Percentiles rank a stretch among this genome's conserved stretches.
phyloP scores from a whole-genome alignment of 129 eudicot species.

The Flaveria sonorensis region DNA sequence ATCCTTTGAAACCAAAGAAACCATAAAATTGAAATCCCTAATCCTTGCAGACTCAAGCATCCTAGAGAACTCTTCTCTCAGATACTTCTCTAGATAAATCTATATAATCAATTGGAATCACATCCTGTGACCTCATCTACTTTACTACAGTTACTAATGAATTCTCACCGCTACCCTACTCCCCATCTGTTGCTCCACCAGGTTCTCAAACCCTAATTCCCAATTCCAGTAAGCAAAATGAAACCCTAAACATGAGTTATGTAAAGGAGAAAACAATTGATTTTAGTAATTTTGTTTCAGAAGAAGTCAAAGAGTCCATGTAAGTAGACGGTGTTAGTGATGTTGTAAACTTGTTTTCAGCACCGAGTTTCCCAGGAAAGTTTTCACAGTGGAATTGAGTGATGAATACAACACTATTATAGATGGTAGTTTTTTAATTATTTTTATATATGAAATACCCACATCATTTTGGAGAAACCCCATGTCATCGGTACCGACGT shows the following conservation, averaged over 20 bases:
- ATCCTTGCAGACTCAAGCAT: slow-evolving; percentile 49
- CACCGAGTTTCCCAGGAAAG: slow-evolving; percentile 64
- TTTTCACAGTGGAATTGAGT: slow-evolving; percentile 53
- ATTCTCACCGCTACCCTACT: slow-evolving; percentile 11
- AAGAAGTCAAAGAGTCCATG: slow-evolving; percentile 41
- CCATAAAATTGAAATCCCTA: slow-evolving; percentile 59
- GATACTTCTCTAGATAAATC: slow-evolving; percentile 46
- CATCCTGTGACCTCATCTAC: slow-evolving; percentile 75
- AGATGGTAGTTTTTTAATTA: too few relatives aligned
- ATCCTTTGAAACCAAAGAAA: slow-evolving; percentile 64
- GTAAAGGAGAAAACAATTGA: not conserved
- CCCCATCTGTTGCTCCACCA: slow-evolving; percentile 14
- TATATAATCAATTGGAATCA: slow-evolving; percentile 64
- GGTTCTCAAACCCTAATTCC: slow-evolving; percentile 15
- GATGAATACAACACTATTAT: not conserved
- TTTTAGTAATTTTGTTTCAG: slow-evolving; percentile 19
- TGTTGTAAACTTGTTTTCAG: slow-evolving; percentile 51
- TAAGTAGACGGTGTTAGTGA: not conserved
- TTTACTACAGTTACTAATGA: slow-evolving; percentile 46
- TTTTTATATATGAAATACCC: too few relatives aligned
- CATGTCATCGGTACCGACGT: too few relatives aligned
- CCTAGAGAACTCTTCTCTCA: slow-evolving; percentile 48
- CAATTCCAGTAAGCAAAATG: slow-evolving; percentile 12
- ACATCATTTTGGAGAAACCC: too few relatives aligned
- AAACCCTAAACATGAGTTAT: slow-evolving; percentile 2